phyloP scores from a whole-genome alignment of 768 basidiomycete genomes.

The Suillus variegatus region DNA sequence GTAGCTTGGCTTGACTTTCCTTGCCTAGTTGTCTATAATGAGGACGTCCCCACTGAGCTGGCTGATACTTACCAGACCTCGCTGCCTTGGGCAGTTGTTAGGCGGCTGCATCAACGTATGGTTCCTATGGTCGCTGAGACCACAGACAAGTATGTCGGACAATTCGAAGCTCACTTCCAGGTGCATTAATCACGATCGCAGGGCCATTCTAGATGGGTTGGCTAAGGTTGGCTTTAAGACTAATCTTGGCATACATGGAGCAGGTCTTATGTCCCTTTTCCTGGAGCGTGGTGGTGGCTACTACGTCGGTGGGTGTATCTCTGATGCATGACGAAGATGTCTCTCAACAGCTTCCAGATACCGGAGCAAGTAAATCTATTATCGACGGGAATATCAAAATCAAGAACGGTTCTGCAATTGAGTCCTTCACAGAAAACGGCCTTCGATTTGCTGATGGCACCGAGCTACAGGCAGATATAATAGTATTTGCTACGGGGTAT shows the following conservation, averaged over 20 bases:
- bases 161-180: neutral
- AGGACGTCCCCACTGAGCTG: slow-evolving; percentile 21
- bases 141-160: slow-evolving; percentile 24
- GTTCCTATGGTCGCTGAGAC: slow-evolving; percentile 22
- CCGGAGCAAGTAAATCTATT: slow-evolving; percentile 45
- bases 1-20: neutral
- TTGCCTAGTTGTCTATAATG: slow-evolving; percentile 21
- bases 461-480: slow-evolving; percentile 31
- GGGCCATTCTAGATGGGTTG: slow-evolving; percentile 39
- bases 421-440: slow-evolving; percentile 31
- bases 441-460: slow-evolving; percentile 32
- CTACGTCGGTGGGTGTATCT: slow-evolving; percentile 35
- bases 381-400: slow-evolving; percentile 51
- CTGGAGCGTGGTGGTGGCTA: slow-evolving; percentile 39
- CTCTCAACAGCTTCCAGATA: slow-evolving; percentile 21
- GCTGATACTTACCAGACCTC: slow-evolving; percentile 21
- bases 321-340: neutral
- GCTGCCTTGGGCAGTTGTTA: slow-evolving; percentile 19
- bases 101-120: slow-evolving; percentile 22
- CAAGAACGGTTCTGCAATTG: slow-evolving; percentile 42
- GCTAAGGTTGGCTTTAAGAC: slow-evolving; percentile 39
- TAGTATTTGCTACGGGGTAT: slow-evolving; percentile 35
- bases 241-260: slow-evolving; percentile 33
- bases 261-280: slow-evolving; percentile 33
- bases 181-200: slow-evolving; percentile 12